A percentile compares a stretch with the other conserved stretches of the same genome.
Conservation (phyloP, 106 monocot genomes). For the Agapanthus africanus region DNA sequence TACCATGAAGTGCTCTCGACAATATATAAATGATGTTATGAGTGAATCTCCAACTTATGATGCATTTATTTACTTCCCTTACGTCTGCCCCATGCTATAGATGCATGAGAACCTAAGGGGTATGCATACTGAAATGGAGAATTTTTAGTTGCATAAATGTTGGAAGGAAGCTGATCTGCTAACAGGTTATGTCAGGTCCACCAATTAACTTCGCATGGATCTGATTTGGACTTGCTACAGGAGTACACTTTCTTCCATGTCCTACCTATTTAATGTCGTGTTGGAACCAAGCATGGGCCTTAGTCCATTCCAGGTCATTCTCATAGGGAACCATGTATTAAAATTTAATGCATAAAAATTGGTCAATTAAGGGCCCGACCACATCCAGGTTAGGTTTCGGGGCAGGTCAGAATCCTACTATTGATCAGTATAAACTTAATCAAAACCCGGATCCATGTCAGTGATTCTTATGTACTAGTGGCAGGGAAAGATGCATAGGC, state of each 20-base stretch:
- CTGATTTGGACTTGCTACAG: background rate
- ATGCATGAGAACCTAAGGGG: background rate
- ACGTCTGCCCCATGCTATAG: background rate
- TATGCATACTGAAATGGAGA: background rate
- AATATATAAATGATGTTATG: background rate
- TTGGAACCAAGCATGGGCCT: background rate
- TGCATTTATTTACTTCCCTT: background rate
- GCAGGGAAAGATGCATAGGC: background rate
- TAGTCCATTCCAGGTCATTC: background rate
- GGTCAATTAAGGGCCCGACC: too few species aligned
- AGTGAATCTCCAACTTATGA: background rate
- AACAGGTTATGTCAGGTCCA: background rate
- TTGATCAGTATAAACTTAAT: background rate
- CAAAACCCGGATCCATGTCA: background rate
- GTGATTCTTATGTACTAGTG: background rate
- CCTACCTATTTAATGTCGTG: background rate
- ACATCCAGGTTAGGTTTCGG: background rate
- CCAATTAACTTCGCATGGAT: too few species aligned
- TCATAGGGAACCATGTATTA: background rate
- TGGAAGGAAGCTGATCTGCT: background rate
- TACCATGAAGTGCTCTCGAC: background rate
- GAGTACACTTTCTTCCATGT: background rate
- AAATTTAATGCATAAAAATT: background rate
- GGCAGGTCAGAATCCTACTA: background rate
- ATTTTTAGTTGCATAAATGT: too few species aligned